A percentile compares a stretch with the other conserved stretches of the same genome.
These are phyloP conservation scores for Penicillium flavigenum DNA, from an alignment of 495 filamentous ascomycete species.

Conservation along the genomic window DNA sequence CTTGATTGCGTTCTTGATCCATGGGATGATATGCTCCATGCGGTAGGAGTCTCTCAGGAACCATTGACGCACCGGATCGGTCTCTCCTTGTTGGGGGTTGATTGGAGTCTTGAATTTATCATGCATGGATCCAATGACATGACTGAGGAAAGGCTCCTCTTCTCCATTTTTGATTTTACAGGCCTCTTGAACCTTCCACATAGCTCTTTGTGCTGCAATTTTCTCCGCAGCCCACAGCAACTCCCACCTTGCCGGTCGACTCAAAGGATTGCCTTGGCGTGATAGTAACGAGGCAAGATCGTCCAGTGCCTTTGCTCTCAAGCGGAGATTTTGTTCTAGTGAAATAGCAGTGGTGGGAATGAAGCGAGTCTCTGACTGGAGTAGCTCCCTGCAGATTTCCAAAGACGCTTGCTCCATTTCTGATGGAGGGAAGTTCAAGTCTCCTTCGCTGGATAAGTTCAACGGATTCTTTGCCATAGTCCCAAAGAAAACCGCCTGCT, in stretches of 20 bases:
- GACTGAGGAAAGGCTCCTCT: slow-evolving; percentile 58
- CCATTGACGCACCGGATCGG: slow-evolving; percentile 75
- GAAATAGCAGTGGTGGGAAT: slow-evolving; percentile 69
- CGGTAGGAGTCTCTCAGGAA: slow-evolving; percentile 74
- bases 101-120: slow-evolving; percentile 61
- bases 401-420: slow-evolving; percentile 79
- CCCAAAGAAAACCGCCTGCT: slow-evolving; percentile 93
- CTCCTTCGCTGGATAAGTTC: slow-evolving; percentile 65
- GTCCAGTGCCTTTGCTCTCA: slow-evolving; percentile 65
- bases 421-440: slow-evolving; percentile 58
- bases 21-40: slow-evolving; percentile 72
- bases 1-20: slow-evolving; percentile 70
- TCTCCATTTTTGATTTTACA: slow-evolving; percentile 47
- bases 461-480: slow-evolving; percentile 75
- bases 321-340: slow-evolving; percentile 74
- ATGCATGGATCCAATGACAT: slow-evolving; percentile 67
- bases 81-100: slow-evolving; percentile 58
- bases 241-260: slow-evolving; percentile 67
- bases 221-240: slow-evolving; percentile 90
- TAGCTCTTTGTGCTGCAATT: slow-evolving; percentile 72
- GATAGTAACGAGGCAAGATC: slow-evolving; percentile 69
- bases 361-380: slow-evolving; percentile 69
- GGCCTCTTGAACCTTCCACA: slow-evolving; percentile 76
- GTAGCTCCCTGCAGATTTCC: slow-evolving; percentile 75
- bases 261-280: slow-evolving; percentile 53